These are phyloP conservation scores for Hymenoscyphus occultus DNA, from an alignment of 2,329 filamentous ascomycete genomes.

Conservation along the genomic window DNA sequence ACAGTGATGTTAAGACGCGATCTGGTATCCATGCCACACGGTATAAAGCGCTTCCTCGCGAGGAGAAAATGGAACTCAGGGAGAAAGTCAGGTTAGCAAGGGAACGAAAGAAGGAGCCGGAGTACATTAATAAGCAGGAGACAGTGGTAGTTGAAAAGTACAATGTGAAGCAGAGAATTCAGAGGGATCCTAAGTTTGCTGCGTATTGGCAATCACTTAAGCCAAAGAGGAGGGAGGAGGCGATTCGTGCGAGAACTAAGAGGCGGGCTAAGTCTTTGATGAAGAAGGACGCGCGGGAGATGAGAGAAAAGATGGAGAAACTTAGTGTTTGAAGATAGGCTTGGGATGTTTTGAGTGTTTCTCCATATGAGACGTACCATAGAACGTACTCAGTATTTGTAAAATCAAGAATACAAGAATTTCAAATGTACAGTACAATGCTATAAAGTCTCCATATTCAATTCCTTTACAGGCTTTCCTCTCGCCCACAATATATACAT, in stretches of 20 bases:
- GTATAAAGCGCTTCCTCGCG: neutral
- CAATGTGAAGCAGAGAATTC: neutral
- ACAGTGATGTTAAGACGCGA: neutral
- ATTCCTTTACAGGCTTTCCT: neutral
- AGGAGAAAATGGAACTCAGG: neutral
- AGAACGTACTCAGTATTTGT: neutral
- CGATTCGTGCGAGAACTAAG: too few species aligned
- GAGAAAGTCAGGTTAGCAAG: neutral
- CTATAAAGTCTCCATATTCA: neutral
- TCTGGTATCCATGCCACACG: neutral
- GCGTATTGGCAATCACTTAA: neutral
- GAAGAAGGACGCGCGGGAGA: neutral
- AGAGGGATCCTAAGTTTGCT: neutral
- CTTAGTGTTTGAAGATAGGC: neutral
- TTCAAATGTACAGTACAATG: neutral
- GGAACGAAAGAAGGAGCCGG: neutral
- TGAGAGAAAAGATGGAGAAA: neutral
- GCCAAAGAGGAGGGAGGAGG: neutral
- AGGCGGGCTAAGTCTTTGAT: neutral
- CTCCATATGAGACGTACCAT: too few species aligned
- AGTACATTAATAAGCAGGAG: neutral
- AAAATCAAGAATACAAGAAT: neutral
- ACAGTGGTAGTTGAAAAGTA: neutral
- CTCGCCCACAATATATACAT: neutral
- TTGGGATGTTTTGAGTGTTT: neutral